Evolutionary conservation across 306 rosid species (phyloP).

Genomic region (Medicago ruthenica): DNA sequence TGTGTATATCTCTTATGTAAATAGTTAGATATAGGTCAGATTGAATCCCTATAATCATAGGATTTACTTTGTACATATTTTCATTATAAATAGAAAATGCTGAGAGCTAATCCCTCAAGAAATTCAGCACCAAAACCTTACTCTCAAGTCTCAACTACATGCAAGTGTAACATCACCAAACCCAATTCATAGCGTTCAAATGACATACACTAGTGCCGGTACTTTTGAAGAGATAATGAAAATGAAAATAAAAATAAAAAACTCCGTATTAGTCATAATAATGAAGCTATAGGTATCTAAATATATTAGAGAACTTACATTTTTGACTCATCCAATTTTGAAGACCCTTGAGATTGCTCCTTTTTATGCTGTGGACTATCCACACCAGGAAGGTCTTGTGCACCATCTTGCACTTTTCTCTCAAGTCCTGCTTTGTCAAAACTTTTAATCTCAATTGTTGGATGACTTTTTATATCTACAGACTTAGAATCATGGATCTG

Average conservation of each 20-base stretch:
- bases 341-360: constrained; percentile 44
- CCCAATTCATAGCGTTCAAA: constrained; percentile 22
- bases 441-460: constrained; percentile 18
- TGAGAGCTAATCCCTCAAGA: neutral
- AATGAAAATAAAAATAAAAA: constrained; percentile 22
- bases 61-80: neutral
- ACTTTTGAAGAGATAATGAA: constrained; percentile 25
- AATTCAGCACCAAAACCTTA: neutral
- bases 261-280: neutral
- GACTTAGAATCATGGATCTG: constrained; percentile 38
- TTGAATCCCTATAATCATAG: neutral
- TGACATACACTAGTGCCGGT: constrained; percentile 16
- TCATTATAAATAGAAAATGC: neutral
- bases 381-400: constrained; percentile 38
- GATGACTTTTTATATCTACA: constrained; percentile 42
- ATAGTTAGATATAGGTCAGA: neutral
- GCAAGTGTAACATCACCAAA: constrained; percentile 2
- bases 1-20: neutral
- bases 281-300: neutral
- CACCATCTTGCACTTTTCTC: constrained; percentile 37
- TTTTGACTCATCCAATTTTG: constrained; percentile 42
- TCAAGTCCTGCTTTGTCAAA: constrained; percentile 41
- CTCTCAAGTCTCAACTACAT: neutral
- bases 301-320: constrained; percentile 53
- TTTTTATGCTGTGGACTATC: constrained; percentile 42